phyloP scores from a whole-genome alignment of 805 yeast genomes.

The Alloascoidea africana region DNA sequence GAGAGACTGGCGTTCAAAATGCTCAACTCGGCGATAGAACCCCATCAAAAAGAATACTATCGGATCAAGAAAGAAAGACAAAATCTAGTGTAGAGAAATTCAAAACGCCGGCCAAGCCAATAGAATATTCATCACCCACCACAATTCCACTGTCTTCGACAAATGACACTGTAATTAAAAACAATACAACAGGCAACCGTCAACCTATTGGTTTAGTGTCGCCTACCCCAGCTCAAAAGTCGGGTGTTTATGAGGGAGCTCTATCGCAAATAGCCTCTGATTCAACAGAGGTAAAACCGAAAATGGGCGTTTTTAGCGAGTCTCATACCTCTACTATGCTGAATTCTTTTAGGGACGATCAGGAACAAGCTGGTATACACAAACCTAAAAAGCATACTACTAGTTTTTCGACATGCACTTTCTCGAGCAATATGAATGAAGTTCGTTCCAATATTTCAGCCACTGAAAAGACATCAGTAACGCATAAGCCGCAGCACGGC shows the following conservation, averaged over 20 bases:
- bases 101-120: slow-evolving; percentile 1
- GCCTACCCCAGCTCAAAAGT: neutral
- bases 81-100: neutral
- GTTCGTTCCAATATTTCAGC: no score
- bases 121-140: neutral
- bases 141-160: neutral
- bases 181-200: neutral
- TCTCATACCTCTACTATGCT: no score
- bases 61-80: neutral
- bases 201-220: no score
- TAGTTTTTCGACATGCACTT: no score
- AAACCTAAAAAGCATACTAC: no score
- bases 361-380: no score
- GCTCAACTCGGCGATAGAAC: no score
- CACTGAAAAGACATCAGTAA: no score
- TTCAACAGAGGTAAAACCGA: neutral
- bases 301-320: neutral
- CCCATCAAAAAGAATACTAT: neutral
- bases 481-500: no score
- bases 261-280: neutral
- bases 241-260: neutral
- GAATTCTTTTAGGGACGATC: no score
- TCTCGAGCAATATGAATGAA: no score
- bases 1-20: no score
- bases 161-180: neutral